Evolutionary conservation across 495 filamentous ascomycete genomes (phyloP).

Genomic region (Trypethelium eluteriae): DNA sequence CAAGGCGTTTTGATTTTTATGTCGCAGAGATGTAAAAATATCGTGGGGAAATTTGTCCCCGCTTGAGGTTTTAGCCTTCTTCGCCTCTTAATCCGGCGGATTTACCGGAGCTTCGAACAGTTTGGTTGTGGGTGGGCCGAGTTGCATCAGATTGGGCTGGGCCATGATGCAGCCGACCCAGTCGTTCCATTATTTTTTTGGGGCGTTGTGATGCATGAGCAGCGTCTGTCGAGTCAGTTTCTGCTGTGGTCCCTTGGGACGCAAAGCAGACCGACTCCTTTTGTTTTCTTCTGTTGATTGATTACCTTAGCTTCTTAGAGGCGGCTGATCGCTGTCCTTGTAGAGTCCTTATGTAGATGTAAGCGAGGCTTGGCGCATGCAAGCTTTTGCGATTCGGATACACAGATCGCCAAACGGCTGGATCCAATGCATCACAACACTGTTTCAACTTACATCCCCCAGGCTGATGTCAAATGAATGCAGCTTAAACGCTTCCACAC

Average conservation of each 20-base stretch:
- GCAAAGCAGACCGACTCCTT: not conserved
- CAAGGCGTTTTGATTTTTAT: not conserved
- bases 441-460: not conserved
- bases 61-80: conserved; percentile 4
- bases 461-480: not conserved
- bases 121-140: not conserved
- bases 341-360: not conserved
- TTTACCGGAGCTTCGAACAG: not conserved
- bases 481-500: not conserved
- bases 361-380: conserved; percentile 1
- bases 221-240: conserved; percentile 5
- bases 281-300: not conserved
- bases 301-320: not conserved
- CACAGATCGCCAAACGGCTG: not conserved
- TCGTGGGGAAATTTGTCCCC: not conserved
- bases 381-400: not conserved
- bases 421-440: not conserved
- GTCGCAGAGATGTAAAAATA: not conserved
- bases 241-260: not conserved
- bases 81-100: not conserved
- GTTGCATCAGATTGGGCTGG: not conserved
- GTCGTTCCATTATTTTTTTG: not conserved
- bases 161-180: not conserved
- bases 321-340: not conserved
- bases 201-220: not conserved